Evolutionary conservation across 1,284 basidiomycete genomes (phyloP).

Genomic region (Puccinia novopanici): DNA sequence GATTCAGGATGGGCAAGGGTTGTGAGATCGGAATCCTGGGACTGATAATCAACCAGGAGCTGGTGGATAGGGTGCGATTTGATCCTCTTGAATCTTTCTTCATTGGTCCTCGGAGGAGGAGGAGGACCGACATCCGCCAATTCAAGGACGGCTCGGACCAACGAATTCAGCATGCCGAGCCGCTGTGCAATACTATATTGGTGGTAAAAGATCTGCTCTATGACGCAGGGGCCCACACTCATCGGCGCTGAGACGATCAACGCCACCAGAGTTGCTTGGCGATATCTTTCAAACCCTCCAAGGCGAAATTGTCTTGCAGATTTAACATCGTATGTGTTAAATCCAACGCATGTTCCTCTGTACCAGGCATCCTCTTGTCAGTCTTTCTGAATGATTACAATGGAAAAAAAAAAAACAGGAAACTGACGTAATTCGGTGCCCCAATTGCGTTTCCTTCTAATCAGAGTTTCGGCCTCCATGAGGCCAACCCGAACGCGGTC

Average conservation of each 20-base stretch:
- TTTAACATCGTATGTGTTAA: constrained; percentile 17
- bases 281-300: constrained; percentile 16
- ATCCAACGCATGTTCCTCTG: constrained; percentile 34
- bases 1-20: too few species aligned
- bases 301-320: constrained; percentile 34
- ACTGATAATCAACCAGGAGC: background rate
- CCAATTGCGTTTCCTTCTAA: constrained; percentile 32
- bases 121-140: background rate
- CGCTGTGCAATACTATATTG: constrained; percentile 37
- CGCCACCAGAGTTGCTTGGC: constrained; percentile 16
- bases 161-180: constrained; percentile 20
- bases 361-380: background rate
- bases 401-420: background rate
- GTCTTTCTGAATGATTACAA: background rate
- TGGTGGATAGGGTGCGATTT: background rate
- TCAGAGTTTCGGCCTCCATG: constrained; percentile 12
- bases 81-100: constrained; percentile 7
- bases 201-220: constrained; percentile 43
- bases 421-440: constrained; percentile 30
- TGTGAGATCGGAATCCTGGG: background rate
- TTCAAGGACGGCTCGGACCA: constrained; percentile 10
- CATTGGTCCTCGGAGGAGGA: background rate
- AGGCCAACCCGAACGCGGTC: constrained; percentile 18
- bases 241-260: background rate
- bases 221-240: constrained; percentile 27